Base-by-base conservation (phyloP, 768 basidiomycete species). In the Clavaria fumosa region DNA sequence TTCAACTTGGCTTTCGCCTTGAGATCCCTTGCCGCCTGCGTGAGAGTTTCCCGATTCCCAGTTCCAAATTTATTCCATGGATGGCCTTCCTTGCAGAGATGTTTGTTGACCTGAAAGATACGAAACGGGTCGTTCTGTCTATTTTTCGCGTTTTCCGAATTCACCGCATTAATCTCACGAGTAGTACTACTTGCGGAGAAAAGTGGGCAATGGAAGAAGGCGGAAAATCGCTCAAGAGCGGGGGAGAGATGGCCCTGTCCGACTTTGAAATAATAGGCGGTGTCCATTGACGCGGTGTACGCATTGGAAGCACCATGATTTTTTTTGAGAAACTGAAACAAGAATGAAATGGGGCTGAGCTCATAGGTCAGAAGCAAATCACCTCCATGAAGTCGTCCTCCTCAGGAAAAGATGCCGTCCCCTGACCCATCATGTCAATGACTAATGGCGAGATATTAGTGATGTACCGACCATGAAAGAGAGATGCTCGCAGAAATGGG, bases 131-230 rank as follows among this genome's bases (percentile, higher is more conserved):
- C 89, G 2, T 67, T 61, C 53, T 93, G 91, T 33, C 83, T 72
- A 53, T 97, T 99, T 63, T 95, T 93, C 62, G 88, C 86, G 65
- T 96, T 79, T 54, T 99, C 95, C 0, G 88, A 93, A 54, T 99
- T 81, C 28, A 99, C 91, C 1, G 95, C 93, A 47, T 89, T 89
- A 44, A 95, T 66, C 59, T 99, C 93, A 22, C 89, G 74, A 19
- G 73, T 66, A 1, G 88, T 90, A 52, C 88, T 85, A 3, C 80
- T 83, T 0, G 82, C 72, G 1, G 75, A 55, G 51, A 99, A 97
- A 28, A 93, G 67, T 0, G 93, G 93, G n/a, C 75, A 80, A 45
- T 83, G 83, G 59, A 99, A 97, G 62, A 99, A 97, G 0, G 67
- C 71, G 18, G 86, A 58, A 54, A 85, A 78, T 44, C 86, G 76